phyloP scores from a whole-genome alignment of 768 basidiomycete species.

The Termitomyces sp. region DNA sequence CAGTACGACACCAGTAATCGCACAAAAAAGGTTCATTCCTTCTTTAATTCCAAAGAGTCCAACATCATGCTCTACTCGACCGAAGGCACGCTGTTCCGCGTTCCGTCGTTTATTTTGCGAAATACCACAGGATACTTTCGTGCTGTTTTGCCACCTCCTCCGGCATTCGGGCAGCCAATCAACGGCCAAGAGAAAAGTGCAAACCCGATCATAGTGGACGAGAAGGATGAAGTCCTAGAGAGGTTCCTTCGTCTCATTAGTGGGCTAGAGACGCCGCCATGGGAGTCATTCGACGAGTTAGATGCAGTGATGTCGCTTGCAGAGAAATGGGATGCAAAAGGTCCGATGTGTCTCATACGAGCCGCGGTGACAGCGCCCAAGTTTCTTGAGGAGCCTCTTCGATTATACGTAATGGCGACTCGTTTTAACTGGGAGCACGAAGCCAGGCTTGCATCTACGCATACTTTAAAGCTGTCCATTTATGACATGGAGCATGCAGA shows the following conservation, averaged over 20 bases:
- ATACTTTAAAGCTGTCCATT: constrained; percentile 34
- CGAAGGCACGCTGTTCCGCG: neutral
- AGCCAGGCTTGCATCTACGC: constrained; percentile 32
- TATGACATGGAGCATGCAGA: constrained; percentile 25
- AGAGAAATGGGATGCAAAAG: constrained; percentile 40
- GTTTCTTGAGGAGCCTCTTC: constrained; percentile 39
- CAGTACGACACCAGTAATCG: neutral
- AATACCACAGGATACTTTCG: neutral
- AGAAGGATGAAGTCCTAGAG: neutral
- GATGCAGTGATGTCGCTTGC: constrained; percentile 33
- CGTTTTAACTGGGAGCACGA: constrained; percentile 41
- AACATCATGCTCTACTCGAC: neutral
- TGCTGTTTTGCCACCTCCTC: neutral
- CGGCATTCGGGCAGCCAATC: neutral
- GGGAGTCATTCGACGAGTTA: constrained; percentile 34
- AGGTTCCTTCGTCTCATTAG: neutral
- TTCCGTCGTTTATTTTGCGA: neutral
- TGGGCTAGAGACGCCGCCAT: constrained; percentile 27
- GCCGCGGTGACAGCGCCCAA: constrained; percentile 32
- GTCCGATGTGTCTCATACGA: constrained; percentile 37
- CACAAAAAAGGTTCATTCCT: neutral
- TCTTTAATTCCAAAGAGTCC: neutral
- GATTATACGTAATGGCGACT: constrained; percentile 40
- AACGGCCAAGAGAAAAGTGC: neutral
- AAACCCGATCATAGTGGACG: neutral